A percentile compares a stretch with the other conserved stretches of the same genome.
These are phyloP conservation scores for Hawksworthiomyces lignivorus DNA, from an alignment of 2,329 filamentous ascomycete genomes.

Conservation along the genomic window DNA sequence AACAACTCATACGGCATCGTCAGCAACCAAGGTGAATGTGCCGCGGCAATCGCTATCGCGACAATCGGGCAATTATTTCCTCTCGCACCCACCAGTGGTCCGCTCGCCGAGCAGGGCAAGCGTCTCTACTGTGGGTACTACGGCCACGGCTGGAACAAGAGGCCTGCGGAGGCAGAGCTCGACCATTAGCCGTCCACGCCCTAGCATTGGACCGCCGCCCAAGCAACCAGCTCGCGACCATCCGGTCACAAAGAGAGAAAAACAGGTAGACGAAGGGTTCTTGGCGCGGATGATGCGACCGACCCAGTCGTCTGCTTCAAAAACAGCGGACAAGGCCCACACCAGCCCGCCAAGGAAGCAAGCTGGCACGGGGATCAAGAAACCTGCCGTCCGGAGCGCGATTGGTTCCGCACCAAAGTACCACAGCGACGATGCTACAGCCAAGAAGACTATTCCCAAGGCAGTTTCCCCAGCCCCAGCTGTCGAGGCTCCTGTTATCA, in stretches of 20 bases:
- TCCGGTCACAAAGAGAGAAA: constrained; percentile 40
- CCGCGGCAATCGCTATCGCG: constrained; percentile 34
- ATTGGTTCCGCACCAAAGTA: neutral
- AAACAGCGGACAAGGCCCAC: constrained; percentile 55
- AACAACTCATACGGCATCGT: constrained; percentile 62
- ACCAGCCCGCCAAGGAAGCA: constrained; percentile 32
- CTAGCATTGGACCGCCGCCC: constrained; percentile 51
- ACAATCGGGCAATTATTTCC: constrained; percentile 29
- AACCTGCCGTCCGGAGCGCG: neutral
- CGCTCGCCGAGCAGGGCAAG: constrained; percentile 42
- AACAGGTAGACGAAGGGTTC: constrained; percentile 60
- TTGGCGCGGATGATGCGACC: constrained; percentile 77
- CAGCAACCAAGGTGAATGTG: constrained; percentile 49
- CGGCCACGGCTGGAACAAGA: constrained; percentile 21
- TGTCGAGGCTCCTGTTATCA: too few species aligned
- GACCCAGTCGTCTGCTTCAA: constrained; percentile 60
- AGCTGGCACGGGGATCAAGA: neutral
- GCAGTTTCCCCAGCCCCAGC: too few species aligned
- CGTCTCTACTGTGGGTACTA: constrained; percentile 20
- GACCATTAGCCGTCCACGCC: constrained; percentile 35
- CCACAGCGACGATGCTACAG: too few species aligned
- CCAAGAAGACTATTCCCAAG: too few species aligned
- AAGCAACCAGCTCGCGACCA: constrained; percentile 46
- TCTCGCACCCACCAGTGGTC: constrained; percentile 22
- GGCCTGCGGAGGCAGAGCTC: constrained; percentile 38